These are phyloP conservation scores for Populus simonii DNA, from an alignment of 345 rosid genomes.

Conservation along the genomic window DNA sequence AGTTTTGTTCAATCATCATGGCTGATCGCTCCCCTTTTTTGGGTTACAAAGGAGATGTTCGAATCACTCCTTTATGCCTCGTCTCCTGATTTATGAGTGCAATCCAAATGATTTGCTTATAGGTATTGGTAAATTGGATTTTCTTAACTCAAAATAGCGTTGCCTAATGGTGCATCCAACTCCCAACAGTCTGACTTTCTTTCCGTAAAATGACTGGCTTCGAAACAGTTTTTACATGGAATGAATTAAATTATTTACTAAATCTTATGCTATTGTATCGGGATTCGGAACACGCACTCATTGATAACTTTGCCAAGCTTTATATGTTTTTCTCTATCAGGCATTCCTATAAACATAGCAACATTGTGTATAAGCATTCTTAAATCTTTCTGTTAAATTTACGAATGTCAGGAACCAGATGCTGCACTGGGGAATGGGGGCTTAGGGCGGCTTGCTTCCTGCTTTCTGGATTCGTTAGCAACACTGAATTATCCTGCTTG, in stretches of 20 bases:
- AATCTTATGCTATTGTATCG: no score
- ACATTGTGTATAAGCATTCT: neutral
- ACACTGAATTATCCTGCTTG: conserved; percentile 52
- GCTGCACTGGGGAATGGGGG: conserved; percentile 58
- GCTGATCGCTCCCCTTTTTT: no score
- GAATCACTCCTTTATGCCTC: neutral
- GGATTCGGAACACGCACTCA: no score
- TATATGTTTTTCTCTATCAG: neutral
- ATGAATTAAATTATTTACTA: no score
- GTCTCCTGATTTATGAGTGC: neutral
- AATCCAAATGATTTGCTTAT: no score
- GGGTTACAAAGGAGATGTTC: no score
- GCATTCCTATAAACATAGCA: neutral
- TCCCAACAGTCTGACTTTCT: no score
- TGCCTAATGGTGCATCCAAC: no score
- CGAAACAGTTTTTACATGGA: no score
- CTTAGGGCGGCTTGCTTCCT: conserved; percentile 47
- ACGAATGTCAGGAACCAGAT: conserved; percentile 40
- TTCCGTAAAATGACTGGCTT: no score
- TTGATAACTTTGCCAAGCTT: no score
- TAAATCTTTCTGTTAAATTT: neutral
- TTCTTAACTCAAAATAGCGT: neutral
- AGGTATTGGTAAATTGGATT: neutral
- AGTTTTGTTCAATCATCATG: neutral
- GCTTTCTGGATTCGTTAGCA: conserved; percentile 53